These are phyloP conservation scores for Keithomyces neogunnii DNA, from an alignment of 2,329 filamentous ascomycete genomes.

Conservation along the genomic window DNA sequence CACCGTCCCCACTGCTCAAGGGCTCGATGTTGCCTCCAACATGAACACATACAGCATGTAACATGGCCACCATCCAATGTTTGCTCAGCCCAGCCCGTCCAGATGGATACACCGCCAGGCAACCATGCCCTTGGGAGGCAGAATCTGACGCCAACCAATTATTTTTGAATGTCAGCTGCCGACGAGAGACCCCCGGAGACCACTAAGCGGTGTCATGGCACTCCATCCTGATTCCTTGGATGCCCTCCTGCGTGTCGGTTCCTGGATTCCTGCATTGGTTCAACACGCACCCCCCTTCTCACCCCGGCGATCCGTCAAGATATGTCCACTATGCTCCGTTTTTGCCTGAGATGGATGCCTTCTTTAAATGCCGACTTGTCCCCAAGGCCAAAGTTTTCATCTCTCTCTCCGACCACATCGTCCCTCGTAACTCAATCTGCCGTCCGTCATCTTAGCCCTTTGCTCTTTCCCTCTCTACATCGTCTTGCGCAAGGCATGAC, in stretches of 20 bases:
- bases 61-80: too few relatives aligned
- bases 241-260: constrained; percentile 3
- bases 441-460: not conserved
- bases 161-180: not conserved
- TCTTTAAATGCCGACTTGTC: constrained; percentile 5
- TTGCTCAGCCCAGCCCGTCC: not conserved
- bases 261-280: constrained; percentile 8
- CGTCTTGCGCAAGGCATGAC: not conserved
- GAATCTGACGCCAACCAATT: constrained; percentile 4
- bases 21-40: constrained; percentile 7
- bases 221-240: not conserved
- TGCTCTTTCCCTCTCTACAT: not conserved
- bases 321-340: not conserved
- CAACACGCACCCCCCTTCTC: not conserved
- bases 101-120: constrained; percentile 19
- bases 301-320: not conserved
- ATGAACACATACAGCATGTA: not conserved
- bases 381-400: not conserved
- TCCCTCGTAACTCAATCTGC: not conserved
- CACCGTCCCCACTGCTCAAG: too few relatives aligned
- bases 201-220: not conserved
- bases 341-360: constrained; percentile 5
- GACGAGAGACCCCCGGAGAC: not conserved
- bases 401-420: not conserved
- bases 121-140: constrained; percentile 17